Conservation (phyloP, 2,329 filamentous ascomycete genomes). For the Botrytis elliptica region DNA sequence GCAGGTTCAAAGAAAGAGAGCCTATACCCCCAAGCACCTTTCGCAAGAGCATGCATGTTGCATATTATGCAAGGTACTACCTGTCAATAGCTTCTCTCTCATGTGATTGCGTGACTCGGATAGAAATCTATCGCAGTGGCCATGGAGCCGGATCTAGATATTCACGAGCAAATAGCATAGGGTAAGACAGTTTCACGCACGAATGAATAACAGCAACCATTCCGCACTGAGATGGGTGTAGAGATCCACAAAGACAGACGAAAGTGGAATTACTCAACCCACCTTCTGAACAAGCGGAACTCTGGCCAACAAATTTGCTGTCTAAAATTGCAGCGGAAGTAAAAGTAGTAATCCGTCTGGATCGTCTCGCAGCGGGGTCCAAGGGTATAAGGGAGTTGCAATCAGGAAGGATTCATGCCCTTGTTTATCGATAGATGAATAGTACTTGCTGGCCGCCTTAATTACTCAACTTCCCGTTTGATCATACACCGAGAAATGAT, state of each 20-base stretch:
- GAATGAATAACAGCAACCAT: neutral
- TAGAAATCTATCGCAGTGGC: neutral
- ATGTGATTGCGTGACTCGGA: neutral
- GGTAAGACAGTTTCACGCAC: neutral
- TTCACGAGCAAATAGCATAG: conserved; percentile 7
- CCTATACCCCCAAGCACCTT: neutral
- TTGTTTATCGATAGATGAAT: conserved; percentile 20
- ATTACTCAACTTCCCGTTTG: neutral
- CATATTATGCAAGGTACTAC: conserved; percentile 11
- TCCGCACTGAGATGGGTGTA: neutral
- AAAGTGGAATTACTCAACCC: conserved; percentile 20
- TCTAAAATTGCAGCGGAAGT: conserved; percentile 16
- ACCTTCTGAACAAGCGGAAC: conserved; percentile 12
- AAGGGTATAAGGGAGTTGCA: conserved; percentile 12
- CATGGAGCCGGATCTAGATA: neutral
- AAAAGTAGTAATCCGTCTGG: conserved; percentile 15
- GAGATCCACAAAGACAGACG: conserved; percentile 12
- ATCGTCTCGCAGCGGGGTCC: conserved; percentile 16
- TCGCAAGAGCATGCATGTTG: conserved; percentile 5
- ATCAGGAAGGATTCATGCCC: conserved; percentile 20
- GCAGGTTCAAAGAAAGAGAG: neutral
- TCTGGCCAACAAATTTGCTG: conserved; percentile 3
- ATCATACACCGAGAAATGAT: neutral
- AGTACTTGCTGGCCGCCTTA: conserved; percentile 3
- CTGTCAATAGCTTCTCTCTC: neutral